phyloP scores from a whole-genome alignment of 2,329 filamentous ascomycete genomes.

The Colletotrichum sojae region DNA sequence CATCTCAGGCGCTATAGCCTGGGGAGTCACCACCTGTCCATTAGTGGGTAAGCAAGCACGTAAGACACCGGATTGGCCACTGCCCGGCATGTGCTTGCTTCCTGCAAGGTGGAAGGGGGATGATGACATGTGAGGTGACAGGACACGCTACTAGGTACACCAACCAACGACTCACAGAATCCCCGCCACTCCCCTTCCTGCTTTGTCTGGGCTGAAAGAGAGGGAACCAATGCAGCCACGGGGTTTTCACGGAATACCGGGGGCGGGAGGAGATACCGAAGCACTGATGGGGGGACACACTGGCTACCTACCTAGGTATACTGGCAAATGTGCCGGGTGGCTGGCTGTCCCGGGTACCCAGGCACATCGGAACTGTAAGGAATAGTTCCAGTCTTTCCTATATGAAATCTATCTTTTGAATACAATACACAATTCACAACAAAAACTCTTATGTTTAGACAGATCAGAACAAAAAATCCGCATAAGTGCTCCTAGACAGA shows the following conservation, averaged over 20 bases:
- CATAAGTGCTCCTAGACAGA: too few relatives aligned
- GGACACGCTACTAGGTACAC: slow-evolving; percentile 32
- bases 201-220: neutral
- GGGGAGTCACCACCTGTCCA: neutral
- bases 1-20: slow-evolving; percentile 31
- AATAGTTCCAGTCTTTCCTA: too few relatives aligned
- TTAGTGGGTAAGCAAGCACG: slow-evolving; percentile 35
- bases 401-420: too few relatives aligned
- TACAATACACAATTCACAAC: too few relatives aligned
- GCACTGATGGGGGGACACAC: neutral
- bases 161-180: slow-evolving; percentile 25
- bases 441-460: too few relatives aligned
- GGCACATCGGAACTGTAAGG: neutral
- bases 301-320: slow-evolving; percentile 22
- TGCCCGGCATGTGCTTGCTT: slow-evolving; percentile 36
- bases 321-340: too few relatives aligned
- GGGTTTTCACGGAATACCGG: neutral
- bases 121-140: slow-evolving; percentile 42
- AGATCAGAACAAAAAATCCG: too few relatives aligned
- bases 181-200: neutral
- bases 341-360: too few relatives aligned
- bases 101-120: slow-evolving; percentile 26
- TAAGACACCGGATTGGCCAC: slow-evolving; percentile 38
- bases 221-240: slow-evolving; percentile 4
- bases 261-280: slow-evolving; percentile 3